phyloP scores from a whole-genome alignment of 768 basidiomycete genomes.

The Trametes sanguinea region DNA sequence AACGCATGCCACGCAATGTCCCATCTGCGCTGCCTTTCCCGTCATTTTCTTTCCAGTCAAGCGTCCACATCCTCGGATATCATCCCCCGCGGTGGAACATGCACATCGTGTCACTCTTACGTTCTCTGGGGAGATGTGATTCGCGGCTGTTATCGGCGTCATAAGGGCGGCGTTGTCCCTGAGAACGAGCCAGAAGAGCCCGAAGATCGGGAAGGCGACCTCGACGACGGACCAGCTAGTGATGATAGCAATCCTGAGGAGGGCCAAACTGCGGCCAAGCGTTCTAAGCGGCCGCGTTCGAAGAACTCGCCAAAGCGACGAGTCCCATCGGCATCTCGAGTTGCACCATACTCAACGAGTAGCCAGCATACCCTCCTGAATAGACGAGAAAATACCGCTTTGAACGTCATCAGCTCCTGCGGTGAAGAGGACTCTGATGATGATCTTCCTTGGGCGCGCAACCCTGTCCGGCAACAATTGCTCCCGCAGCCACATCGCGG shows the following conservation, averaged over 20 bases:
- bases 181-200: slow-evolving; percentile 37
- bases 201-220: slow-evolving; percentile 28
- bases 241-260: neutral
- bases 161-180: slow-evolving; percentile 35
- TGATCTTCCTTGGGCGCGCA: slow-evolving; percentile 3
- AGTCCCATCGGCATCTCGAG: neutral
- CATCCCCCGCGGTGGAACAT: slow-evolving; percentile 65
- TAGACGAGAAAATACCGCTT: slow-evolving; percentile 9
- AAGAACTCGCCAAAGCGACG: neutral
- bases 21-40: slow-evolving; percentile 60
- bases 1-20: slow-evolving; percentile 51
- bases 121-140: slow-evolving; percentile 72
- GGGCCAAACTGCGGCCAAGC: neutral
- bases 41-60: slow-evolving; percentile 41
- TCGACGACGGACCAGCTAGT: neutral
- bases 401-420: slow-evolving; percentile 13
- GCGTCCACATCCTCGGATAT: slow-evolving; percentile 31
- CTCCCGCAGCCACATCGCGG: too few relatives aligned
- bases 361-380: neutral
- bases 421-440: slow-evolving; percentile 17
- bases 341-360: slow-evolving; percentile 2
- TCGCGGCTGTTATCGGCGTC: slow-evolving; percentile 59
- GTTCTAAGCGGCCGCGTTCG: neutral
- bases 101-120: slow-evolving; percentile 53
- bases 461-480: neutral